Percentiles rank a stretch among this genome's conserved stretches.
phyloP scores from a whole-genome alignment of 2,329 filamentous ascomycete genomes.

The Colletotrichum lindemuthianum region DNA sequence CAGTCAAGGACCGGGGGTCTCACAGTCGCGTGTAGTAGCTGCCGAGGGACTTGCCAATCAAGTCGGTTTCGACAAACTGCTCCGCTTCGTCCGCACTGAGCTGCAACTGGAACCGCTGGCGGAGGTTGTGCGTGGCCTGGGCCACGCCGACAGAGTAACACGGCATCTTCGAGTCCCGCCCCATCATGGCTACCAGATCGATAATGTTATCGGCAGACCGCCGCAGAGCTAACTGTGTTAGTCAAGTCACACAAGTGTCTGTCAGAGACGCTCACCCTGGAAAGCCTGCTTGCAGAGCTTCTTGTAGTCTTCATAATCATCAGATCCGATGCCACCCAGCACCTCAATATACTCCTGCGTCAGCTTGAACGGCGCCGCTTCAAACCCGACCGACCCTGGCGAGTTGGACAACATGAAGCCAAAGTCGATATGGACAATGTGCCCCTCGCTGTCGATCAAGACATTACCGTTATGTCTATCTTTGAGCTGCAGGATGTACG shows the following conservation, averaged over 20 bases:
- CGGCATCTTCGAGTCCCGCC: constrained; percentile 83
- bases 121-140: constrained; percentile 74
- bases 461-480: constrained; percentile 90
- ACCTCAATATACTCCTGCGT: constrained; percentile 89
- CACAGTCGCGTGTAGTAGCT: constrained; percentile 89
- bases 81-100: constrained; percentile 85
- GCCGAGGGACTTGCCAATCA: constrained; percentile 83
- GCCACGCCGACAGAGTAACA: constrained; percentile 81
- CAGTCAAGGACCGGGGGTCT: constrained; percentile 46
- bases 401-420: constrained; percentile 92
- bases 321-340: constrained; percentile 76
- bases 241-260: background rate
- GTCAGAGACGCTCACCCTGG: constrained; percentile 65
- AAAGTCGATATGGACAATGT: constrained; percentile 90
- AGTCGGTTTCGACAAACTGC: constrained; percentile 80
- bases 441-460: constrained; percentile 84
- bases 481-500: constrained; percentile 85
- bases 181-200: constrained; percentile 87
- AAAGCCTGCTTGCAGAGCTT: constrained; percentile 84
- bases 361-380: constrained; percentile 87
- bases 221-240: constrained; percentile 66
- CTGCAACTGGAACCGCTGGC: constrained; percentile 83
- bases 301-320: constrained; percentile 80
- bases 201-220: constrained; percentile 84
- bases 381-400: constrained; percentile 84